These are phyloP conservation scores for Cryptomeria japonica DNA, from an alignment of 75 land plant species.

Conservation along the genomic window DNA sequence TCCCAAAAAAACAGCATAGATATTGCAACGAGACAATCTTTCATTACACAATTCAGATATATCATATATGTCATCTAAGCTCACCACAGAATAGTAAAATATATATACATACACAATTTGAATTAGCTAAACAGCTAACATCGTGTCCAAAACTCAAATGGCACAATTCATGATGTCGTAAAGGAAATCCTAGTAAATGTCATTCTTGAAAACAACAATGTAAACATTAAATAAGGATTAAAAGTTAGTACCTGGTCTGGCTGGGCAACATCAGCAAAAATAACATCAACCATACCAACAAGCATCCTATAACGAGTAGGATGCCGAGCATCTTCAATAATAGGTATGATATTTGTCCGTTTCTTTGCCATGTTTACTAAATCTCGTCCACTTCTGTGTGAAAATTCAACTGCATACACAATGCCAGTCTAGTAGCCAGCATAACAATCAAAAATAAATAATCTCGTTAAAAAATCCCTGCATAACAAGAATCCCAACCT, in stretches of 20 bases:
- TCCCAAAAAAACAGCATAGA: background rate
- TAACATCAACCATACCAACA: too few relatives aligned
- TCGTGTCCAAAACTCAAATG: slow-evolving; percentile 13
- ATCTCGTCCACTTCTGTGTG: slow-evolving; percentile 95
- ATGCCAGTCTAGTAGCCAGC: slow-evolving; percentile 59
- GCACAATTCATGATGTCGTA: slow-evolving; percentile 19
- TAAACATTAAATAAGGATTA: background rate
- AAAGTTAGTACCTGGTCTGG: slow-evolving; percentile 26
- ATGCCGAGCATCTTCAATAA: too few relatives aligned
- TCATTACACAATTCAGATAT: background rate
- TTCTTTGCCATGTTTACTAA: slow-evolving; percentile 27
- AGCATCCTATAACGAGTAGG: too few relatives aligned
- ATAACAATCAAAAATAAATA: slow-evolving; percentile 4
- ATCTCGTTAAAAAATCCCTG: background rate
- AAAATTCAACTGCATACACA: slow-evolving; percentile 96
- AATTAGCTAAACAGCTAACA: slow-evolving; percentile 16
- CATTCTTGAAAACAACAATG: background rate
- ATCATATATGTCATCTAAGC: background rate
- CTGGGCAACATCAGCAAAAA: too few relatives aligned
- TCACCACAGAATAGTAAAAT: background rate
- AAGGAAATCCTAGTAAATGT: slow-evolving; percentile 33
- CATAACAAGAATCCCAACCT: too few relatives aligned
- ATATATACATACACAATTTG: background rate
- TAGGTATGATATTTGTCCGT: too few relatives aligned
- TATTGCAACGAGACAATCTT: background rate